Evolutionary conservation across 2,329 filamentous ascomycete genomes (phyloP).

Genomic region (Chalaropsis ovoidea): DNA sequence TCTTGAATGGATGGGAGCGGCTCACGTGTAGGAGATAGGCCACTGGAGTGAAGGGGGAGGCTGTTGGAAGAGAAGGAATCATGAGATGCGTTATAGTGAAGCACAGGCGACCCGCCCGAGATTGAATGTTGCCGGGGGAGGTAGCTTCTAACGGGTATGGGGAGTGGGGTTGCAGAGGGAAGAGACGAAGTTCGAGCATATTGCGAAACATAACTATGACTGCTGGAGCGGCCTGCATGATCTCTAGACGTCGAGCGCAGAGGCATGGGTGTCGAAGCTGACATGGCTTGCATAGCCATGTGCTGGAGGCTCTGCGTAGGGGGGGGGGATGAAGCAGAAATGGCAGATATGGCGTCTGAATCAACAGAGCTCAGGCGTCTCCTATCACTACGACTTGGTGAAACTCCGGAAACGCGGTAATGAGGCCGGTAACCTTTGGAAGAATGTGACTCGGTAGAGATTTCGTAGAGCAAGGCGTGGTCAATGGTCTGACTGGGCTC

Average conservation of each 20-base stretch:
- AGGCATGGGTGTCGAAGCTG: conserved; percentile 10
- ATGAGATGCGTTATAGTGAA: background rate
- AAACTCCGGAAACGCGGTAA: conserved; percentile 8
- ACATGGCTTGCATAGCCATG: conserved; percentile 21
- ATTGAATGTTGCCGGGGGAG: conserved; percentile 12
- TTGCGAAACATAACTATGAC: background rate
- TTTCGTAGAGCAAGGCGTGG: conserved; percentile 9
- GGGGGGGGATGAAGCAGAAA: conserved; percentile 12
- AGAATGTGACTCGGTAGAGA: conserved; percentile 3
- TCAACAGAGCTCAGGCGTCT: conserved; percentile 18
- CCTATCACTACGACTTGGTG: conserved; percentile 14
- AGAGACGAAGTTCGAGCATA: conserved; percentile 19
- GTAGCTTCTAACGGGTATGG: conserved; percentile 13
- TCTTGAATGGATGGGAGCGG: conserved; percentile 18
- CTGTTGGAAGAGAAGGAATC: conserved; percentile 16
- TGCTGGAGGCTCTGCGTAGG: conserved; percentile 11
- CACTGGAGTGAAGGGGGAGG: conserved; percentile 6
- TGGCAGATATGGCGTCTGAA: conserved; percentile 14
- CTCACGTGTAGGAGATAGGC: background rate
- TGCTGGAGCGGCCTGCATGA: background rate
- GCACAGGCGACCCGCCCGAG: conserved; percentile 2
- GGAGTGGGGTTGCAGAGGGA: conserved; percentile 8
- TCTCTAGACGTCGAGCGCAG: background rate
- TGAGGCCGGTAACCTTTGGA: background rate
- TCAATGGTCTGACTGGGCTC: conserved; percentile 12